A percentile compares a stretch with the other conserved stretches of the same genome.
These are phyloP conservation scores for Neofusicoccum parvum DNA, from an alignment of 2,329 filamentous ascomycete species.

Conservation along the genomic window DNA sequence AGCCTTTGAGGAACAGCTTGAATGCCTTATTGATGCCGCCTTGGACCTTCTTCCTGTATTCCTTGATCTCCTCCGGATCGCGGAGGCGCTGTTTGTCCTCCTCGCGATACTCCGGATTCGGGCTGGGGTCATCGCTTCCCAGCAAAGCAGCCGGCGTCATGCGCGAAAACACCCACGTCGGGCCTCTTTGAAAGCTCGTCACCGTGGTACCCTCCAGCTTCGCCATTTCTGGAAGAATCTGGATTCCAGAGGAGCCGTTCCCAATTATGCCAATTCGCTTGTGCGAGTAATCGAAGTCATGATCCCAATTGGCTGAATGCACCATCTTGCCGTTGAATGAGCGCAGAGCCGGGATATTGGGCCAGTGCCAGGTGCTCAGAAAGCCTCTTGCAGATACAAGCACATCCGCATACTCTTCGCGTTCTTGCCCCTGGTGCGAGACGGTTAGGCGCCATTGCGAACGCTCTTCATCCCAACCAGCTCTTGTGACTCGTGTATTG, in stretches of 20 bases:
- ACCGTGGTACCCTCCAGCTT: conserved; percentile 49
- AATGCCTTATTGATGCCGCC: conserved; percentile 30
- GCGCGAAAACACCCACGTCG: conserved; percentile 54
- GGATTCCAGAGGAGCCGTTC: background rate
- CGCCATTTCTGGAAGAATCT: background rate
- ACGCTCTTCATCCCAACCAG: conserved; percentile 41
- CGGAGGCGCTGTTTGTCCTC: conserved; percentile 47
- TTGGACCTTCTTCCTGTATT: conserved; percentile 50
- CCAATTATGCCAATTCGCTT: background rate
- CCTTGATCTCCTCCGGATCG: conserved; percentile 45
- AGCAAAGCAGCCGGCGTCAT: conserved; percentile 52
- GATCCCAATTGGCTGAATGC: conserved; percentile 35
- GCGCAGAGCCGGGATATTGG: conserved; percentile 25
- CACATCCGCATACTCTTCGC: conserved; percentile 36
- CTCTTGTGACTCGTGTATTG: conserved; percentile 40
- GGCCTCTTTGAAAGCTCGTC: conserved; percentile 55
- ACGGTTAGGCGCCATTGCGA: conserved; percentile 44
- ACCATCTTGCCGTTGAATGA: conserved; percentile 28
- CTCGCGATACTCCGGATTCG: conserved; percentile 38
- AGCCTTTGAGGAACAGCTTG: conserved; percentile 42
- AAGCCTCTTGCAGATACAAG: conserved; percentile 32
- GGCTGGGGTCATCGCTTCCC: conserved; percentile 40
- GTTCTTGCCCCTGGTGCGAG: conserved; percentile 28
- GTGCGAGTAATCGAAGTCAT: conserved; percentile 39
- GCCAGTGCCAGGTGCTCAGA: conserved; percentile 30